Base-by-base conservation (phyloP, 805 yeast genomes). In the Metschnikowia noctiluminum region DNA sequence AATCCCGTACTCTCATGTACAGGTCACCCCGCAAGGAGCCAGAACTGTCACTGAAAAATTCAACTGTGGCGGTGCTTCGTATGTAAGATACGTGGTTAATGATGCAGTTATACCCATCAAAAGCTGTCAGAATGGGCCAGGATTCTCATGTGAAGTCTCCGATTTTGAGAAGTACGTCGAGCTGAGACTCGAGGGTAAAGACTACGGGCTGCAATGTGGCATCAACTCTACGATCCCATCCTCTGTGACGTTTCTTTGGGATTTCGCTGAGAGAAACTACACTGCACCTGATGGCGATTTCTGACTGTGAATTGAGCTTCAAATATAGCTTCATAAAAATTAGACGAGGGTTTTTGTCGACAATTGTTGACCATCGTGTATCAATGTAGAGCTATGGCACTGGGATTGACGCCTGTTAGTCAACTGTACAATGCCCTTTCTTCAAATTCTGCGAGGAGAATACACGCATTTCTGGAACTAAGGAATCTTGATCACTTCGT, bases 1-100 rank as follows among this genome's bases (percentile, higher is more conserved):
- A 43, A 65, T 73, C 47, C 65, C 72, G 11, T 84, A 75, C 69
- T 74, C 70, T 11, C 74, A 68, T 47, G 61, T 67, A 12, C 62
- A 63, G 35, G 54, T 69, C 38, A 66, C 68, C 21, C 76, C 77
- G 8, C 74, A 70, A 59, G 74, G 73, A 31, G 74, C 74, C 11
- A 59, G 76, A 52, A 56, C 67, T 36, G 59, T 65, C 49, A 62
- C 68, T 40, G 77, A 72, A 48, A 71, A 71, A 56, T 67, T 52
- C 55, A 55, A 53, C 35, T 69, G 71, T 47, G 60, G 54, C 6
- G 59, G 60, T 39, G 56, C 58, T 8, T 59, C 65, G 11, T 72
- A 68, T 50, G 71, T 72, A 11, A 62, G 77, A 56, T 69, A 61
- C 53, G 57, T 72, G 40, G 55, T 72, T 42, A 72, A 72, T 51